A percentile compares a stretch with the other conserved stretches of the same genome.
phyloP scores from a whole-genome alignment of 2,329 filamentous ascomycete species.

The Capronia coronata region DNA sequence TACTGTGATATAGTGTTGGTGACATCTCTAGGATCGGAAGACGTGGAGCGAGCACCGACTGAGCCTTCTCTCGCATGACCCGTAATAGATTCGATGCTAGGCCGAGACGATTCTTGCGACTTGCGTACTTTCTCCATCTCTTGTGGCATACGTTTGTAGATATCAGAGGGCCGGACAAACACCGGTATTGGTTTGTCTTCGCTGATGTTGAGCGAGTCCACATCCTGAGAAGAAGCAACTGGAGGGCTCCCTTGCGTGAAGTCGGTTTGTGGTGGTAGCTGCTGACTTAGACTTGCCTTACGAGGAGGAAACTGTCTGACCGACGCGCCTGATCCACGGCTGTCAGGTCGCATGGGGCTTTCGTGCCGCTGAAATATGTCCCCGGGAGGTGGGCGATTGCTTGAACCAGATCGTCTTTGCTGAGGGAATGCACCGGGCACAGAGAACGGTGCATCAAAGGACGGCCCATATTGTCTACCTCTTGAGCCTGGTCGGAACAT shows the following conservation, averaged over 20 bases:
- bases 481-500: conserved; percentile 26
- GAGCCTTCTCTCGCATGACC: conserved; percentile 11
- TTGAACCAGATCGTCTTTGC: conserved; percentile 15
- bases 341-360: conserved; percentile 26
- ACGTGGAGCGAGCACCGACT: conserved; percentile 28
- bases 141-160: conserved; percentile 66
- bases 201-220: background rate
- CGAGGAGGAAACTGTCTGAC: conserved; percentile 49
- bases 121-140: conserved; percentile 53
- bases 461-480: conserved; percentile 20
- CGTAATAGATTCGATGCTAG: conserved; percentile 46
- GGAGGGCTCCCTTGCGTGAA: conserved; percentile 5
- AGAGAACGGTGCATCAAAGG: conserved; percentile 18
- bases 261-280: conserved; percentile 18
- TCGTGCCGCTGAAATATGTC: conserved; percentile 21
- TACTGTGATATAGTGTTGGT: background rate
- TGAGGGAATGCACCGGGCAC: conserved; percentile 17
- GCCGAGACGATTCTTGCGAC: conserved; percentile 53
- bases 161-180: conserved; percentile 68
- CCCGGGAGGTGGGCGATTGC: conserved; percentile 26
- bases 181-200: conserved; percentile 18
- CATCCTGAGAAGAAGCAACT: background rate
- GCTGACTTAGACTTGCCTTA: conserved; percentile 56
- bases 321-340: conserved; percentile 23
- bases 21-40: conserved; percentile 18